Conservation (phyloP, 805 yeast genomes). For the Myxozyma lipomycoides region DNA sequence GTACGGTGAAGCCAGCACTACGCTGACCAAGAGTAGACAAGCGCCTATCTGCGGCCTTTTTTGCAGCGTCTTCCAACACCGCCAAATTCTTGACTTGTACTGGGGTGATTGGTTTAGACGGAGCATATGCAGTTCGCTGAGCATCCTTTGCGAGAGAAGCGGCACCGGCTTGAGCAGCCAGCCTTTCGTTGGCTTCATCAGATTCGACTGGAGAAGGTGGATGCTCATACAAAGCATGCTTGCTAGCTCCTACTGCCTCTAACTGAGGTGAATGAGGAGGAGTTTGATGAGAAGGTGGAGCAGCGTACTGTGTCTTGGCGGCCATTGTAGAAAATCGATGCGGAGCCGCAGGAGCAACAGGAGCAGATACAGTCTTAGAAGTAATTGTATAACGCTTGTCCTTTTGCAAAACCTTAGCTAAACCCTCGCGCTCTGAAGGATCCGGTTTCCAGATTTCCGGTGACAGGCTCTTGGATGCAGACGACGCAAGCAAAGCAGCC, state of each 20-base stretch:
- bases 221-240: constrained; percentile 4
- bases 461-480: constrained; percentile 28
- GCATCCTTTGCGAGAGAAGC: background rate
- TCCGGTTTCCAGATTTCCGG: constrained; percentile 41
- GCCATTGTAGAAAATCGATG: constrained; percentile 1
- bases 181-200: background rate
- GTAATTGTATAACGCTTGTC: constrained; percentile 44
- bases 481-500: constrained; percentile 39
- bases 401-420: constrained; percentile 48
- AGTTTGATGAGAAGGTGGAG: background rate
- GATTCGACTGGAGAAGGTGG: constrained; percentile 9
- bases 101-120: background rate
- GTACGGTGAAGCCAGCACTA: constrained; percentile 4
- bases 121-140: background rate
- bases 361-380: constrained; percentile 12
- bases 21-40: constrained; percentile 20
- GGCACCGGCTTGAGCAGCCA: constrained; percentile 1
- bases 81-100: background rate
- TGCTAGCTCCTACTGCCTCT: constrained; percentile 17
- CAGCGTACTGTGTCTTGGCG: background rate
- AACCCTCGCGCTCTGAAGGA: constrained; percentile 53
- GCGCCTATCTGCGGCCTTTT: constrained; percentile 14
- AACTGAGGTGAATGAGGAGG: constrained; percentile 12
- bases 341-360: constrained; percentile 3
- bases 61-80: constrained; percentile 17